Base-by-base conservation (phyloP, 2,329 filamentous ascomycete species). In the Cercospora sojina region DNA sequence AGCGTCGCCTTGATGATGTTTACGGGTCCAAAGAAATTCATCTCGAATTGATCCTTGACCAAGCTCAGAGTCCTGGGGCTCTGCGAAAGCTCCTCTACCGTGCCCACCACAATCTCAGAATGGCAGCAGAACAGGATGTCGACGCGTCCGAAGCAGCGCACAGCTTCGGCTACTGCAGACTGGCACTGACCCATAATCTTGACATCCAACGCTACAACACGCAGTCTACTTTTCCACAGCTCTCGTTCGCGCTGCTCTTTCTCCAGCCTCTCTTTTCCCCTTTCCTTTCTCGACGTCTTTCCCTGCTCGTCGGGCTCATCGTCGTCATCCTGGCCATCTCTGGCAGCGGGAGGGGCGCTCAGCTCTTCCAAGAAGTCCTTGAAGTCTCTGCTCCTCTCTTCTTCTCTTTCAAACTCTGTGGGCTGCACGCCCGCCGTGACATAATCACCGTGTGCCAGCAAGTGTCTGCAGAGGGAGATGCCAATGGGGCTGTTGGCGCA, bases 1-100 rank as follows among this genome's bases (percentile, higher is more conserved):
- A 99, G 83, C 1, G 89, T 85, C 13, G 93, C 91, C 78, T 95
- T 96, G 82, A 98, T 96, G 77, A 96, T 92, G 80, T 98, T 98
- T 78, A 98, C 90, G 65, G 96, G 93, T 0, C 92, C 92, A 79
- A 98, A 98, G 83, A 96, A 98, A 74, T 96, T 92, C 69, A 88
- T 89, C 78, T 98, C 94, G 77, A 98, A 97, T 77, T 97, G 94
- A 75, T 96, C 91, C 68, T 91, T 88, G 38, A 96, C 90, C 18
- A 97, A 85, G 66, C 90, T 92, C 72, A 90, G 86, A 1, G 92
- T 93, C 51, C 88, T 86, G 4, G 85, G 84, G 25, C 85, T 89
- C 31, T 91, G 90, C 0, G 90, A 89, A 27, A 97, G 83, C 79
- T 99, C 95, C 79, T 98, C 95, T 7, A 98, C 90, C 0, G 92